phyloP scores from a whole-genome alignment of 257 asterid species.

The Ophiorrhiza pumila region DNA sequence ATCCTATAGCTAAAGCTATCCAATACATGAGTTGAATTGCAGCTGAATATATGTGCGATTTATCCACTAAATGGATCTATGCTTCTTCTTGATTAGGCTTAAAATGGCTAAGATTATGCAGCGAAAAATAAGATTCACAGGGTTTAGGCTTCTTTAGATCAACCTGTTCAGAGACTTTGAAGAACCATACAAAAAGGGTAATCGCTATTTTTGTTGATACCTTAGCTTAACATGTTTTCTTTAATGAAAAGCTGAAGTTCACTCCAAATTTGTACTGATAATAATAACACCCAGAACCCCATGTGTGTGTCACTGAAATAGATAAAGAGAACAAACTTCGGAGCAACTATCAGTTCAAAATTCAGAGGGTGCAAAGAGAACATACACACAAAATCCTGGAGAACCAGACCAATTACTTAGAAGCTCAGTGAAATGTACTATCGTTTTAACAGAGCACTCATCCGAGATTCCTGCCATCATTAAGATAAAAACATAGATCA shows the following conservation, averaged over 20 bases:
- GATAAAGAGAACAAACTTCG: not conserved
- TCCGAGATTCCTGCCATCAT: constrained; percentile 61
- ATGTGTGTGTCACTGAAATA: not conserved
- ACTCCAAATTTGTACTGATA: not conserved
- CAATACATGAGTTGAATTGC: not conserved
- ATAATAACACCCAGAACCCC: not conserved
- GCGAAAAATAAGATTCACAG: not conserved
- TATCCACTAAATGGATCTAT: not conserved
- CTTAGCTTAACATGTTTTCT: not conserved
- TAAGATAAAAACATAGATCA: not conserved
- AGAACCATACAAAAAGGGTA: not conserved
- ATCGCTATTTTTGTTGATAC: not conserved
- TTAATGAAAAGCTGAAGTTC: not conserved
- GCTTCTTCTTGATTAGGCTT: not conserved
- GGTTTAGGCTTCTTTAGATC: not conserved
- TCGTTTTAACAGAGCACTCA: constrained; percentile 44
- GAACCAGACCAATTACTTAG: constrained; percentile 60
- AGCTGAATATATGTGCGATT: not conserved
- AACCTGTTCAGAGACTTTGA: not conserved
- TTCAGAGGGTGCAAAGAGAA: not conserved
- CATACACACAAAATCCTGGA: constrained; percentile 83
- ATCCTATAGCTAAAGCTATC: not conserved
- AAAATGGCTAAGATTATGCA: not conserved
- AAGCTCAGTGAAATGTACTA: constrained; percentile 53
- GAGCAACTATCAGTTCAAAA: not conserved